phyloP scores from a whole-genome alignment of 805 yeast genomes.

The Danielia reshetovae region DNA sequence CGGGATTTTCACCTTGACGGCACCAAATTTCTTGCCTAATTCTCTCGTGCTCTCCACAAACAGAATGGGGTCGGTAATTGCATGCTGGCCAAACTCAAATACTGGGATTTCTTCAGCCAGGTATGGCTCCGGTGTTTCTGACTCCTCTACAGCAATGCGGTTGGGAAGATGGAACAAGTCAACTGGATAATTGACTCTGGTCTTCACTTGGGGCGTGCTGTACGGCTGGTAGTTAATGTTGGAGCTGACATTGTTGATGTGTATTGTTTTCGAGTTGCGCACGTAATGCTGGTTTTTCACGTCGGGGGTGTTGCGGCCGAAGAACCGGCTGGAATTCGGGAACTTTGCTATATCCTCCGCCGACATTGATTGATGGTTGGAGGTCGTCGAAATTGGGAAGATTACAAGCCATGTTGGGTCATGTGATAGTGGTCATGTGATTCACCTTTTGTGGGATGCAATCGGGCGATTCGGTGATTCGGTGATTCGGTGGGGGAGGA shows the following conservation, averaged over 20 bases:
- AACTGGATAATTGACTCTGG: constrained; percentile 41
- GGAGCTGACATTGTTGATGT: constrained; percentile 11
- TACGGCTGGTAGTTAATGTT: constrained; percentile 42
- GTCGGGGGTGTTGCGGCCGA: constrained; percentile 1
- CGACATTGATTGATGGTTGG: constrained; percentile 1
- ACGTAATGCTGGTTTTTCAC: not conserved
- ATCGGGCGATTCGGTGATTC: too few species aligned
- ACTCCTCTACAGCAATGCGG: constrained; percentile 10
- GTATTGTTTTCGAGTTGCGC: constrained; percentile 6
- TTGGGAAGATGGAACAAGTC: constrained; percentile 37
- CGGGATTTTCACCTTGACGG: constrained; percentile 72
- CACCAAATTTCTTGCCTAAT: constrained; percentile 62
- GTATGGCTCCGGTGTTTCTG: constrained; percentile 5
- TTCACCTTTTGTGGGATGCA: not conserved
- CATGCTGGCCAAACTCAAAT: constrained; percentile 46
- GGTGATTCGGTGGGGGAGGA: too few species aligned
- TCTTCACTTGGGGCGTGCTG: constrained; percentile 42
- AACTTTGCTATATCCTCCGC: constrained; percentile 1
- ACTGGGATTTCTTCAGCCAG: constrained; percentile 44
- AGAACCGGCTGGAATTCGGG: constrained; percentile 7
- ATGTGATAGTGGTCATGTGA: not conserved
- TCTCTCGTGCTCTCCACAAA: constrained; percentile 53
- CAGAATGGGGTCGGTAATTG: constrained; percentile 56
- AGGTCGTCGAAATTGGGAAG: not conserved
- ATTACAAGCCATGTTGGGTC: not conserved